Evolutionary conservation across 2,329 filamentous ascomycete genomes (phyloP), one percentile per base, ranked within the genome.

Genomic region (Pseudogymnoascus pannorum): DNA sequence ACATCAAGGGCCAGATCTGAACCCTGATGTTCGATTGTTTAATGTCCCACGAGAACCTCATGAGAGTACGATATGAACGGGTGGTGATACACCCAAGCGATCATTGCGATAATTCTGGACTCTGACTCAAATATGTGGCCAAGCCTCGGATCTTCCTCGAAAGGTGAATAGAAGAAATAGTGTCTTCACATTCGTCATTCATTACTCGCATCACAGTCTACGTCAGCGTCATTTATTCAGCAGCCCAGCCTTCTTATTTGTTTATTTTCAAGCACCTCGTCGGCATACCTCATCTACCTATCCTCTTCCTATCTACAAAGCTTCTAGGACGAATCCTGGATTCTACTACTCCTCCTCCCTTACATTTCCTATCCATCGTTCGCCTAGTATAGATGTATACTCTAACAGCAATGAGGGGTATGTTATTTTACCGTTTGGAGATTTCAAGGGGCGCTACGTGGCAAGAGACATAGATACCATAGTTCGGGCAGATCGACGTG

Each of bases 1-100:
- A 97, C 77, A 95, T 97, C 79, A 97, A 97, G 79, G 92, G 93
- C 71, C 93, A 97, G 77, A 96, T 97, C 72, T 94, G 79, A 87
- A 9, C 44, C 24, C 9, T 12, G n/a, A 5, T 31, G 44, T 31
- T 22, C 57, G 20, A 58, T 36, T 40, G 31, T 58, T 26, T 40
- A 6, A 22, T 58, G 57, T 40, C 57, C 31, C 31, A 24, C 31
- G 20, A 24, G 20, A n/a, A 16, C 31, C 57, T 38, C 9, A 6
- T 11, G 11, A 35, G 14, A 35, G 18, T 58, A 24, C 57, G 57
- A 36, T 58, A 58, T 26, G 31, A 24, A 35, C 18, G 14, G 31
- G 20, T 18, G 31, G 14, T 24, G 18, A 35, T 40, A 36, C 29
- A 36, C 57, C 31, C 31, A 14, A 16, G 57, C 36, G 2, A n/a